Percentiles rank a stretch among this genome's conserved stretches.
phyloP scores from a whole-genome alignment of 2,329 filamentous ascomycete genomes.

The Apiospora sp. region DNA sequence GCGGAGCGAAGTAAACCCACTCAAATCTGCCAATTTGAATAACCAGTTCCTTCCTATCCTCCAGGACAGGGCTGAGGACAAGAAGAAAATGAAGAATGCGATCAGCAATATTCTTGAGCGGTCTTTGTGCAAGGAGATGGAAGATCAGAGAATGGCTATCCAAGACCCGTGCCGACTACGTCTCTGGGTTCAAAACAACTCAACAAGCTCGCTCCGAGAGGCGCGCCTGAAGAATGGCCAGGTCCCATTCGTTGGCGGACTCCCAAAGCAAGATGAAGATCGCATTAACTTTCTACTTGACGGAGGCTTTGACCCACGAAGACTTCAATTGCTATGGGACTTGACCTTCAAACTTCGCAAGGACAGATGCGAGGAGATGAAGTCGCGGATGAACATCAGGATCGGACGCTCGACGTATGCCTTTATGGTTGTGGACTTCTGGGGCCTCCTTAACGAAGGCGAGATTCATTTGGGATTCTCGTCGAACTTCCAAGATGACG shows the following conservation, averaged over 20 bases:
- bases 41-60: slow-evolving; percentile 74
- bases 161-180: slow-evolving; percentile 57
- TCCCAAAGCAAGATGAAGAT: slow-evolving; percentile 61
- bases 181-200: slow-evolving; percentile 59
- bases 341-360: slow-evolving; percentile 56
- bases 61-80: slow-evolving; percentile 62
- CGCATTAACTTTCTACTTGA: slow-evolving; percentile 62
- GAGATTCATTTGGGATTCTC: slow-evolving; percentile 77
- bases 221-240: slow-evolving; percentile 50
- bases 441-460: slow-evolving; percentile 64
- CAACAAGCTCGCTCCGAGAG: slow-evolving; percentile 36
- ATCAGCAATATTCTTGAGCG: slow-evolving; percentile 59
- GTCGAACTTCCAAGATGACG: slow-evolving; percentile 63
- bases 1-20: slow-evolving; percentile 53
- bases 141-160: slow-evolving; percentile 59
- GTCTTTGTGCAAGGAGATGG: slow-evolving; percentile 60
- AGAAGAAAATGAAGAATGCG: slow-evolving; percentile 50
- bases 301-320: slow-evolving; percentile 64
- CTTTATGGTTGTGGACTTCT: slow-evolving; percentile 75
- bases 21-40: slow-evolving; percentile 66
- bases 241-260: slow-evolving; percentile 55
- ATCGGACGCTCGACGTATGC: slow-evolving; percentile 68
- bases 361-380: slow-evolving; percentile 60
- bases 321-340: slow-evolving; percentile 57
- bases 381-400: slow-evolving; percentile 65